These are phyloP conservation scores for Vickermania spadyakhi DNA, from an alignment of 208 protist species.

Conservation along the genomic window DNA sequence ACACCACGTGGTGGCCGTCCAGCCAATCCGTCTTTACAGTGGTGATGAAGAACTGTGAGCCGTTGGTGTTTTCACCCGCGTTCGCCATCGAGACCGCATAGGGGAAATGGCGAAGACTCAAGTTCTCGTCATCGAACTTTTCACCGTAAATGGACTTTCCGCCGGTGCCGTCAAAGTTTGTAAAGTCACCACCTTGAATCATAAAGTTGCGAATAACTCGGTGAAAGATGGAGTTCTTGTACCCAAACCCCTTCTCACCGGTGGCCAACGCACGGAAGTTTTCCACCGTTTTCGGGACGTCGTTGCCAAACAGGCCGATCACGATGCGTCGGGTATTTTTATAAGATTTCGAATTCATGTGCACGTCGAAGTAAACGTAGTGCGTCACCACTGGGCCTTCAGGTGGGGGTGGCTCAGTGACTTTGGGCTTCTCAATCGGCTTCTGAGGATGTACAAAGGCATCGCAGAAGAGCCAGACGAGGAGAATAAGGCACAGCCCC, in stretches of 20 bases:
- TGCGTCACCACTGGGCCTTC: too few species aligned
- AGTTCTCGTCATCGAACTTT: slow-evolving; percentile 91
- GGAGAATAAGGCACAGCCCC: too few species aligned
- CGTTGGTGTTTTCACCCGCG: slow-evolving; percentile 53
- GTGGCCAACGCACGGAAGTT: slow-evolving; percentile 84
- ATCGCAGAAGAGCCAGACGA: too few species aligned
- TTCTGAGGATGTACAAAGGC: too few species aligned
- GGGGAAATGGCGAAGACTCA: slow-evolving; percentile 68
- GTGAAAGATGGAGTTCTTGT: slow-evolving; percentile 83
- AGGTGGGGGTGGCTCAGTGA: too few species aligned
- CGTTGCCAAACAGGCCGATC: slow-evolving; percentile 78
- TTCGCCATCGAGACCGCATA: slow-evolving; percentile 54
- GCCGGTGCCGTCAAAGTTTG: slow-evolving; percentile 91
- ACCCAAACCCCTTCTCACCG: slow-evolving; percentile 81
- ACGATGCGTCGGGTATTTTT: slow-evolving; percentile 83
- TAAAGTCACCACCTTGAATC: slow-evolving; percentile 96
- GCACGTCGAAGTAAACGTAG: too few species aligned
- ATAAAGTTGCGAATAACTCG: slow-evolving; percentile 89
- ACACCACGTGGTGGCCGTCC: slow-evolving; percentile 88
- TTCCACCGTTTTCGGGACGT: slow-evolving; percentile 59
- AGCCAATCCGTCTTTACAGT: slow-evolving; percentile 42
- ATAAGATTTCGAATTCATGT: too few species aligned
- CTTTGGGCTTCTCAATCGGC: too few species aligned
- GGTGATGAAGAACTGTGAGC: slow-evolving; percentile 68
- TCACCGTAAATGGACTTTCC: slow-evolving; percentile 90